phyloP scores from a whole-genome alignment of 768 basidiomycete species.

The Ramaria sp. region DNA sequence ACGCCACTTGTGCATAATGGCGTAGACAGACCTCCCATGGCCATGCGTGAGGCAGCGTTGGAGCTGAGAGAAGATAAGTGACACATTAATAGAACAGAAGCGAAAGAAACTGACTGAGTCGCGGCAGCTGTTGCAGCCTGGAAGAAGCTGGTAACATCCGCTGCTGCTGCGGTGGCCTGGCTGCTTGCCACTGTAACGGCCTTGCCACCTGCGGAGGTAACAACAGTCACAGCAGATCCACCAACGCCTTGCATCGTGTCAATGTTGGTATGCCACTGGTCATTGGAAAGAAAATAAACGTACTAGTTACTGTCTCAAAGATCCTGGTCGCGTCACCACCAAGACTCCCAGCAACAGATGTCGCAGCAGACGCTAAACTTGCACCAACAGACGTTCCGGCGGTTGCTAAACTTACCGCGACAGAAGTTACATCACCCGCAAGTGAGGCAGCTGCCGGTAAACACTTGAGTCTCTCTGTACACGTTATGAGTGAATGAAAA shows the following conservation, averaged over 20 bases:
- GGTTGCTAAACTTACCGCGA: not conserved
- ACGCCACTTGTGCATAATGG: no score
- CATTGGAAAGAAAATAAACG: conserved; percentile 11
- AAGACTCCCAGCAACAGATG: conserved; percentile 17
- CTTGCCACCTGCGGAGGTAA: conserved; percentile 48
- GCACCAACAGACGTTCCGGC: not conserved
- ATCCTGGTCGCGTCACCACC: conserved; percentile 24
- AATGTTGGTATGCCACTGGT: not conserved
- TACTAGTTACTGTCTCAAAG: conserved; percentile 20
- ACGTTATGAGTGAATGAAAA: not conserved
- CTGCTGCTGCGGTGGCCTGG: conserved; percentile 18
- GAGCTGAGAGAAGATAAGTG: no score
- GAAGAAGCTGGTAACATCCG: no score
- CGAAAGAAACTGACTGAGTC: no score
- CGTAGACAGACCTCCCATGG: no score
- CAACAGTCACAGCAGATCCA: conserved; percentile 41
- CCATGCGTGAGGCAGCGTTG: no score
- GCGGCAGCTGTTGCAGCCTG: no score
- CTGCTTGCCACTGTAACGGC: conserved; percentile 48
- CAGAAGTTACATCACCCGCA: not conserved
- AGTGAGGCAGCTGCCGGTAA: not conserved
- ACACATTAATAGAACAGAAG: no score
- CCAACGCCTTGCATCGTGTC: conserved; percentile 32
- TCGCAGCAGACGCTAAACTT: no score
- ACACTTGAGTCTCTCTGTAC: not conserved